Base-by-base conservation (phyloP, 495 filamentous ascomycete genomes). In the Oidiodendron maius region DNA sequence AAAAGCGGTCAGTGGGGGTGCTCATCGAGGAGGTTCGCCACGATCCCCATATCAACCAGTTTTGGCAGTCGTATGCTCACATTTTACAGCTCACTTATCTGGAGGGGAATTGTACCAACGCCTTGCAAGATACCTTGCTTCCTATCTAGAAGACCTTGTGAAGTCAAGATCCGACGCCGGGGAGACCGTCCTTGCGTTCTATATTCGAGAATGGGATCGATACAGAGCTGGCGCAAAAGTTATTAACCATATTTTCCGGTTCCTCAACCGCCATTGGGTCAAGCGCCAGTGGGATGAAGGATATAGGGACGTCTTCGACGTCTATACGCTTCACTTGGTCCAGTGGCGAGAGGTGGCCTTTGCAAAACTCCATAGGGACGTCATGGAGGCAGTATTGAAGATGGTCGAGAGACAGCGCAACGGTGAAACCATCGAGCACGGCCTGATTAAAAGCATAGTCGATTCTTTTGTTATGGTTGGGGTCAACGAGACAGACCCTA, bases 221-320 rank as follows among this genome's bases (percentile, higher is more conserved):
- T 99, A 95, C 68, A 99, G 94, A 0, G 86, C 84, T 9, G 93
- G 90, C 3, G 93, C 89, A 32, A 93, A 91, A 66, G 96, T 93
- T 71, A 88, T 94, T 64, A 94, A 97, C 68, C 93, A 99, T 64
- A 68, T 97, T 2, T 99, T 99, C 76, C 76, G 83, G 32, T 99
- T 97, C 63, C 85, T 99, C 16, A 99, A 97, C 61, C 80, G 93
- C 36, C 93, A 99, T 67, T 99, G 93, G 93, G 94, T 99, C 15
- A 97, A 95, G 74, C 79, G 93, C 17, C 94, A 99, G 70, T 95
- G 97, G 66, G 93, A 99, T 55, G 93, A 99, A 64, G 94, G 94
- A 21, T 97, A 99, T 66, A 99, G 97, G 73, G 84, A 91, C 57
- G 84, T 96, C 5, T 96, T 91, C 67, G 93, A 99, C 65, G 90